Evolutionary conservation across 495 filamentous ascomycete species (phyloP), one percentile per base, ranked within the genome.

Genomic region (Neurospora terricola): DNA sequence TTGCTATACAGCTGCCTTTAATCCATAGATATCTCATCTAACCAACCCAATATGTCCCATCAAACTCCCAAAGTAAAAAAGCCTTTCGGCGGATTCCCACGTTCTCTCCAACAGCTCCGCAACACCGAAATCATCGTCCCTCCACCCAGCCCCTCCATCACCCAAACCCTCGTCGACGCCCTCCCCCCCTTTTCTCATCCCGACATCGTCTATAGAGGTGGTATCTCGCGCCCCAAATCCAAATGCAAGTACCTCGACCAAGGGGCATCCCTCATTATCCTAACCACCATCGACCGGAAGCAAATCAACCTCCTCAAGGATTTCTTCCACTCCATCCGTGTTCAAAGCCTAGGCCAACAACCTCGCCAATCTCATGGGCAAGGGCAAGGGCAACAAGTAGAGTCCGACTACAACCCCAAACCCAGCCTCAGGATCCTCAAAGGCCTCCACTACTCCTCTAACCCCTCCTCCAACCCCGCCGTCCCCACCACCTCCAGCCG

Each of bases 271-370:
- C 48, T 77, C 27, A 37, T 77, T 10, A 8, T 76, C 5, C 72
- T 79, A 40, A 76, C 76, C 34, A 75, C 77, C 14, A 45, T 16
- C 7, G 76, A 79, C 74, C 30, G 27, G 3, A 3, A 18, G 23
- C 77, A 76, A 68, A 27, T 18, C 7, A 10, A 5, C 8, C 30
- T 77, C 40, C 27, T 79, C 5, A 11, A 0, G 7, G 3, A 9
- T 0, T 62, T 38, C 40, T 69, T 77, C 38, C 36, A 14, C 0
- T 59, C 48, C 12, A 14, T 59, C 48, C 10, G 4, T 11, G 45
- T 54, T 21, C 38, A 1, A 14, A 30, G 14, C 71, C 42, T 9
- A 14, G 7, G 39, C 40, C 38, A 16, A 38, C n/a, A 4, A 21
- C 18, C 45, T 39, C 5, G 34, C 70, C 6, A 39, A 11, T n/a